Conservation (phyloP, 352 stramenopile genomes). For the Lagenidium sp. region DNA sequence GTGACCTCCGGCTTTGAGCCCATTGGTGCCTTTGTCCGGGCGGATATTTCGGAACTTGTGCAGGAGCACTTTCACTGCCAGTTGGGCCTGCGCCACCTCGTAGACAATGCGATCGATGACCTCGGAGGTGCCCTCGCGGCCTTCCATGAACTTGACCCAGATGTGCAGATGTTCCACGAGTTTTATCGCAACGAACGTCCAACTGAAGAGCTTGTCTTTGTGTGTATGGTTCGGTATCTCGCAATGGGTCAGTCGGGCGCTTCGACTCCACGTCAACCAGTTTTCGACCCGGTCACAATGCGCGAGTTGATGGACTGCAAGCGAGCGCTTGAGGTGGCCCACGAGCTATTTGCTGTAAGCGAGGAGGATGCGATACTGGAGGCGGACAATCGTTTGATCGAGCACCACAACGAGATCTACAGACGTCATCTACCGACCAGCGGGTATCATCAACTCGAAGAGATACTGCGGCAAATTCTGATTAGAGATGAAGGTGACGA, state of each 20-base stretch:
- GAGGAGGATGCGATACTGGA: constrained; percentile 26
- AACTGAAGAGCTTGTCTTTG: constrained; percentile 54
- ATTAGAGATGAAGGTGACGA: constrained; percentile 6
- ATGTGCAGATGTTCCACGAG: constrained; percentile 49
- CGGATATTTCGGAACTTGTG: constrained; percentile 27
- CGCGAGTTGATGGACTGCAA: constrained; percentile 43
- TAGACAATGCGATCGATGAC: constrained; percentile 29
- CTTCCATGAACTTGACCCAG: constrained; percentile 33
- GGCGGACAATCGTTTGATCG: constrained; percentile 29
- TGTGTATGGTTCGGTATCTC: constrained; percentile 38
- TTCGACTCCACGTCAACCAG: constrained; percentile 19
- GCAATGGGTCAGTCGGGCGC: too few relatives aligned
- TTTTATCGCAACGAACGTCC: constrained; percentile 39
- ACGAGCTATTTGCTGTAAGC: constrained; percentile 37
- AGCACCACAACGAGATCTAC: constrained; percentile 52
- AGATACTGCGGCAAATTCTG: constrained; percentile 33
- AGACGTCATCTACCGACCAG: constrained; percentile 35
- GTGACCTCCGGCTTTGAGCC: constrained; percentile 5
- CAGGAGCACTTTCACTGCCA: constrained; percentile 62
- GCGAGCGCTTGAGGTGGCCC: constrained; percentile 31
- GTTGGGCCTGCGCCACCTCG: constrained; percentile 39
- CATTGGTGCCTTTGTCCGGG: constrained; percentile 13
- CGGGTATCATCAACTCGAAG: constrained; percentile 38
- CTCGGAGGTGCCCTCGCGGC: constrained; percentile 19
- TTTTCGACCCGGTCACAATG: constrained; percentile 39